phyloP scores from a whole-genome alignment of 441 rosid species.

The Croton laevigatus region DNA sequence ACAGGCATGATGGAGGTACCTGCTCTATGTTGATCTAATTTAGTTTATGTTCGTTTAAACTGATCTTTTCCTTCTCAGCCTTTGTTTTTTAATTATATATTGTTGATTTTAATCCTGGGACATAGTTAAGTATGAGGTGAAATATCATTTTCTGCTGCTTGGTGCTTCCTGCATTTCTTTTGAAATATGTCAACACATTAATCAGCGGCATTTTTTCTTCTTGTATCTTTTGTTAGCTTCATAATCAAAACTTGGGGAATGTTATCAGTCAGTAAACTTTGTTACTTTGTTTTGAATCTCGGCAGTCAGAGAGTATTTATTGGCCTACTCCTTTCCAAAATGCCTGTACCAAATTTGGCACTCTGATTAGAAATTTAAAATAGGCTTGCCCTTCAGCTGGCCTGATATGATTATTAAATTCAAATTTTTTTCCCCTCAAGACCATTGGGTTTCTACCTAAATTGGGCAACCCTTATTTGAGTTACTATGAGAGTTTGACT shows the following conservation, averaged over 20 bases:
- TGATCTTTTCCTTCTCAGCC: background rate
- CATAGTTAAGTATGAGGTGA: background rate
- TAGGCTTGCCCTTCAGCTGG: too few species aligned
- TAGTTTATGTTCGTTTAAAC: background rate
- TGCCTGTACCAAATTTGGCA: too few species aligned
- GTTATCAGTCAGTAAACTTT: background rate
- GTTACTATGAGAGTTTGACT: background rate
- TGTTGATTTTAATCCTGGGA: constrained; percentile 1
- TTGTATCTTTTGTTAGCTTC: background rate
- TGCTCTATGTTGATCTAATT: constrained; percentile 8
- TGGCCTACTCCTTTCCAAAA: too few species aligned
- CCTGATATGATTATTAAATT: too few species aligned
- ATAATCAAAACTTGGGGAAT: background rate
- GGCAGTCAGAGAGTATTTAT: too few species aligned
- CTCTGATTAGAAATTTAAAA: too few species aligned
- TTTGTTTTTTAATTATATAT: background rate
- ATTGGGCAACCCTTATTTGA: too few species aligned
- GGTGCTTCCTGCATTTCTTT: background rate
- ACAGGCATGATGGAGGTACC: constrained; percentile 96
- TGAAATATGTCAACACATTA: background rate
- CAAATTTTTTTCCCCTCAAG: too few species aligned
- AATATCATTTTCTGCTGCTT: background rate
- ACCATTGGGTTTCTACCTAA: too few species aligned
- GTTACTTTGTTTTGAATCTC: background rate
- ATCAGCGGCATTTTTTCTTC: too few species aligned